A percentile compares a stretch with the other conserved stretches of the same genome.
Evolutionary conservation across 495 filamentous ascomycete species (phyloP).

Genomic region (Schizothecium vesticola): DNA sequence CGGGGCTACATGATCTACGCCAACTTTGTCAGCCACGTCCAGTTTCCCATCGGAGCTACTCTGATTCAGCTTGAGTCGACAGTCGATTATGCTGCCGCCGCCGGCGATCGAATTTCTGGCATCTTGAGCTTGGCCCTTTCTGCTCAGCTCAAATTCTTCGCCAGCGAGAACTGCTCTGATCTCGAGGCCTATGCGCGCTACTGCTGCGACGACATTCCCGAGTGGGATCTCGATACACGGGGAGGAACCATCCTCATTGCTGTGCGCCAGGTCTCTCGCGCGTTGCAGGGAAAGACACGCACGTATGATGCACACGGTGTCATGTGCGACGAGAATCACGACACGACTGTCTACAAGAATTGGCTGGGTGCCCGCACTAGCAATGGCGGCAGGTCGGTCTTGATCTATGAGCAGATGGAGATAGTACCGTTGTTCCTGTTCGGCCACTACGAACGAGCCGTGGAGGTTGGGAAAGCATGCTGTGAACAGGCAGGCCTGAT

Average conservation of each 20-base stretch:
- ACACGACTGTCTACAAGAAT: conserved; percentile 56
- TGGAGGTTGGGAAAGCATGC: conserved; percentile 60
- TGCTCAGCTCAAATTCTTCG: conserved; percentile 63
- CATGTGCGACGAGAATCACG: conserved; percentile 68
- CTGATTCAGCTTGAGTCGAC: conserved; percentile 60
- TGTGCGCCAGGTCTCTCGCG: conserved; percentile 66
- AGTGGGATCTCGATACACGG: conserved; percentile 70
- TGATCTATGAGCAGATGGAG: conserved; percentile 68
- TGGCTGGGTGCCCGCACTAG: conserved; percentile 42
- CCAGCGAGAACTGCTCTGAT: conserved; percentile 69
- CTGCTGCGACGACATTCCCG: conserved; percentile 67
- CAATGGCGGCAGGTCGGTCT: conserved; percentile 49
- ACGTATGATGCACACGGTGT: conserved; percentile 49
- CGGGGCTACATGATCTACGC: conserved; percentile 67
- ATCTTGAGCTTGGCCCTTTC: conserved; percentile 69
- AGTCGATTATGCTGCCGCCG: conserved; percentile 62
- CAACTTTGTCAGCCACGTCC: conserved; percentile 69
- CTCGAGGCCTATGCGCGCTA: conserved; percentile 69
- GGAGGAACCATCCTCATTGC: conserved; percentile 70
- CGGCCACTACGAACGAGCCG: conserved; percentile 65
- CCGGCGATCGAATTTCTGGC: conserved; percentile 69
- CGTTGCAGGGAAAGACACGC: conserved; percentile 81
- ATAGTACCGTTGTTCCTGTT: conserved; percentile 70
- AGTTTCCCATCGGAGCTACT: conserved; percentile 54
- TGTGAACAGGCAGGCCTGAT: conserved; percentile 53